Evolutionary conservation across 169 alveolate species (phyloP).

Genomic region (Eimeria sp.): DNA sequence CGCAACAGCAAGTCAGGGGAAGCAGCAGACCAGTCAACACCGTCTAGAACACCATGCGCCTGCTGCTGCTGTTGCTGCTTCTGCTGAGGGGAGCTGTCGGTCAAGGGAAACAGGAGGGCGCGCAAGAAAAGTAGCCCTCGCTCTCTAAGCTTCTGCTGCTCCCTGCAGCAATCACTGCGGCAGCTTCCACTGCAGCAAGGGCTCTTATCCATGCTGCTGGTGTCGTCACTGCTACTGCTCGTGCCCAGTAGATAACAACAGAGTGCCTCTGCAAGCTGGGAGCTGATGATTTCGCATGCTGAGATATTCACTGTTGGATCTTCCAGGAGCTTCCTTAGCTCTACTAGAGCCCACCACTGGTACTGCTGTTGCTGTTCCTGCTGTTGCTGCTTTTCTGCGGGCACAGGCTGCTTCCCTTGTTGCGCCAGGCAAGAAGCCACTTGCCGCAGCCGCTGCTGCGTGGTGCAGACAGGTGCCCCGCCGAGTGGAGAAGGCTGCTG

Average conservation of each 20-base stretch:
- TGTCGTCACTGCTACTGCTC: slow-evolving; percentile 2
- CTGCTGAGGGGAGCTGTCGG: slow-evolving; percentile 17
- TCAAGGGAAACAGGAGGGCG: slow-evolving; percentile 40
- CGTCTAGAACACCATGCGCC: neutral
- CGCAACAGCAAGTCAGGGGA: slow-evolving; percentile 52
- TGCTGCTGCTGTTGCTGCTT: slow-evolving; percentile 35
- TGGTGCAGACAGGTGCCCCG: slow-evolving; percentile 9
- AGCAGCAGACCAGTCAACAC: slow-evolving; percentile 68
- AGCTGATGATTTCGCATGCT: slow-evolving; percentile 71
- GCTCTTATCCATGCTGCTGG: neutral
- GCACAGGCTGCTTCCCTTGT: neutral
- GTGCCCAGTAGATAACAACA: slow-evolving; percentile 39
- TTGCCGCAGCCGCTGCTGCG: slow-evolving; percentile 55
- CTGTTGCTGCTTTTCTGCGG: neutral
- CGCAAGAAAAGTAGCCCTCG: slow-evolving; percentile 70
- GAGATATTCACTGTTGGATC: slow-evolving; percentile 37
- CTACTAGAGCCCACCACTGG: slow-evolving; percentile 68
- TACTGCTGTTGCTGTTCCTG: neutral
- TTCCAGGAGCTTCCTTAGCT: slow-evolving; percentile 60
- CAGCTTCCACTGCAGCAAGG: neutral
- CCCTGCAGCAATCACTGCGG: neutral
- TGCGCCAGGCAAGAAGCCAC: slow-evolving; percentile 5
- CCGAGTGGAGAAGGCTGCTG: slow-evolving; percentile 5
- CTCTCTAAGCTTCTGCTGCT: slow-evolving; percentile 16
- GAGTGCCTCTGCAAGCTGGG: slow-evolving; percentile 67